Evolutionary conservation across 1,139 yeast species (phyloP).

Genomic region (Yamadazyma diospyri): DNA sequence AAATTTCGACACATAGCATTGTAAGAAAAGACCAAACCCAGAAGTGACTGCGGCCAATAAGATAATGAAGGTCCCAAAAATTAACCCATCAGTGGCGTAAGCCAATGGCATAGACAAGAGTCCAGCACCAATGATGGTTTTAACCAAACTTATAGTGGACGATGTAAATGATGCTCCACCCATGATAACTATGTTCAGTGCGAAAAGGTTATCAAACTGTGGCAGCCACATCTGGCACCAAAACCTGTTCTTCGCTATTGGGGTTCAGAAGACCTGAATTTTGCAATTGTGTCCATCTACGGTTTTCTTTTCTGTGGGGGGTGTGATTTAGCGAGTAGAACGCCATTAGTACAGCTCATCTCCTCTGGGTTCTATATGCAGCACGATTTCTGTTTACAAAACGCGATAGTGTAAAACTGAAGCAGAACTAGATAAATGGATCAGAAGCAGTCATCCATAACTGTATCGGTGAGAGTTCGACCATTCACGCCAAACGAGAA

Average conservation of each 20-base stretch:
- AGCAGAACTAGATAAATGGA: background rate
- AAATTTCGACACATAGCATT: conserved; percentile 69
- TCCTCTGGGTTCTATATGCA: conserved; percentile 7
- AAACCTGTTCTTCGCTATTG: too few relatives aligned
- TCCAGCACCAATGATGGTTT: conserved; percentile 88
- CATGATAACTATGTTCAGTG: too few relatives aligned
- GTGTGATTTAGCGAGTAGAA: too few relatives aligned
- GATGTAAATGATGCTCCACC: conserved; percentile 42
- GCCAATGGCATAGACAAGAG: conserved; percentile 91
- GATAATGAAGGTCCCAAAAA: conserved; percentile 64
- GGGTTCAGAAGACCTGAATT: too few relatives aligned
- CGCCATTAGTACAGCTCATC: too few relatives aligned
- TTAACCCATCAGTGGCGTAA: conserved; percentile 76
- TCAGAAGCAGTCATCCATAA: conserved; percentile 13
- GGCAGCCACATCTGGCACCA: background rate
- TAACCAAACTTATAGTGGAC: conserved; percentile 57
- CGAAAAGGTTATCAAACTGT: too few relatives aligned
- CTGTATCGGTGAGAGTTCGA: conserved; percentile 79
- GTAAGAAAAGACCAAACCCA: conserved; percentile 75
- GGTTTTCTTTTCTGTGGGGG: too few relatives aligned
- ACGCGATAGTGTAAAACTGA: conserved; percentile 5
- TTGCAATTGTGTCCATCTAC: too few relatives aligned
- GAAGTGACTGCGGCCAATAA: conserved; percentile 74
- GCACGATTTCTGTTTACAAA: conserved; percentile 7
- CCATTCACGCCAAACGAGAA: conserved; percentile 70